phyloP scores from a whole-genome alignment of 805 yeast species.

The Brettanomyces nanus region DNA sequence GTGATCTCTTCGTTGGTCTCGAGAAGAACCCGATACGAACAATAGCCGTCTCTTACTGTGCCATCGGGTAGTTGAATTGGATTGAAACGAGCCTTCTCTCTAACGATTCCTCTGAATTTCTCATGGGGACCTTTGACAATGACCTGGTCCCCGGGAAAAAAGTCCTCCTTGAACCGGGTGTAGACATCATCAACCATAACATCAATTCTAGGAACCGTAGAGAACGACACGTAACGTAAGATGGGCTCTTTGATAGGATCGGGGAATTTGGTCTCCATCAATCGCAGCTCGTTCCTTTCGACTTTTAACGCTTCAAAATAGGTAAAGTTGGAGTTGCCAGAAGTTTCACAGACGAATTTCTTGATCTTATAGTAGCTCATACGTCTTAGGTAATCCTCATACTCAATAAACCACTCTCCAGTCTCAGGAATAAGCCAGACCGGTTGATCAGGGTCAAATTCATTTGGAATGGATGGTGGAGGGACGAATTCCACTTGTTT shows the following conservation, averaged over 20 bases:
- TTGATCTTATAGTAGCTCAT: conserved; percentile 65
- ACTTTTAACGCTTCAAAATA: conserved; percentile 81
- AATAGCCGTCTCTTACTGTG: conserved; percentile 33
- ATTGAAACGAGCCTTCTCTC: conserved; percentile 81
- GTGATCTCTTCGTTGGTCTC: conserved; percentile 46
- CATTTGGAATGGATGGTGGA: conserved; percentile 50
- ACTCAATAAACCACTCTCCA: conserved; percentile 76
- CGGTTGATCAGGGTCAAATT: conserved; percentile 43
- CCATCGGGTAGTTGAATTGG: conserved; percentile 32
- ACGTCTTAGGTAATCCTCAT: conserved; percentile 66
- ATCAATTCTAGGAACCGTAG: conserved; percentile 74
- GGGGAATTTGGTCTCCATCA: conserved; percentile 78
- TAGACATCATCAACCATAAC: conserved; percentile 84
- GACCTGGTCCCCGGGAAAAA: conserved; percentile 86
- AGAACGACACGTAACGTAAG: conserved; percentile 76
- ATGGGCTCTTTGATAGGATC: conserved; percentile 89
- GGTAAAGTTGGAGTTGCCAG: conserved; percentile 88
- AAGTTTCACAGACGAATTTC: conserved; percentile 90
- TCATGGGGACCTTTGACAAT: conserved; percentile 41
- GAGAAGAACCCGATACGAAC: conserved; percentile 66
- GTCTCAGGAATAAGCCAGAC: conserved; percentile 84
- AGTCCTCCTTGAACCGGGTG: conserved; percentile 66
- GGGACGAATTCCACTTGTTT: conserved; percentile 56
- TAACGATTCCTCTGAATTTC: conserved; percentile 49
- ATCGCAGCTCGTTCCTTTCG: conserved; percentile 54